These are phyloP conservation scores for Pythium rishiriense DNA, from an alignment of 352 stramenopile genomes.

Conservation along the genomic window DNA sequence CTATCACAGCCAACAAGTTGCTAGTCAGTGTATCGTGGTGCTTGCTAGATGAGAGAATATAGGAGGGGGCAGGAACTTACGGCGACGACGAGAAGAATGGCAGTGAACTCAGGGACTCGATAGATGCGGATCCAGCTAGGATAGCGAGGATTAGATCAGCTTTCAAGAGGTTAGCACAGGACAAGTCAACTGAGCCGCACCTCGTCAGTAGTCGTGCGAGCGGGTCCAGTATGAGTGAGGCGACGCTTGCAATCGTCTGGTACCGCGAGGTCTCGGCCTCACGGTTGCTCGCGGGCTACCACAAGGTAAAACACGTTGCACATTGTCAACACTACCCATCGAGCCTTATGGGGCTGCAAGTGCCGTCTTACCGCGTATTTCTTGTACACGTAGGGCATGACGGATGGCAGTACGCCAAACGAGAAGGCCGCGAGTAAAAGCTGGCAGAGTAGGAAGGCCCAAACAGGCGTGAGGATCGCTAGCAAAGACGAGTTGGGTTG, in stretches of 20 bases:
- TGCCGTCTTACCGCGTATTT: slow-evolving; percentile 50
- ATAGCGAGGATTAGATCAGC: too few relatives aligned
- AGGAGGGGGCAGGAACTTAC: slow-evolving; percentile 36
- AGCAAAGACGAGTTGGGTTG: slow-evolving; percentile 13
- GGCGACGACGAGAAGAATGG: slow-evolving; percentile 37
- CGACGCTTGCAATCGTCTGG: slow-evolving; percentile 57
- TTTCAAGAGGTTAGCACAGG: too few relatives aligned
- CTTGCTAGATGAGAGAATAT: too few relatives aligned
- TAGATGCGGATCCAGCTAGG: slow-evolving; percentile 50
- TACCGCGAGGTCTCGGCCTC: slow-evolving; percentile 45
- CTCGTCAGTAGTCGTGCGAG: slow-evolving; percentile 43
- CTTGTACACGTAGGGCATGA: slow-evolving; percentile 76
- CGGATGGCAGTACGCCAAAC: slow-evolving; percentile 63
- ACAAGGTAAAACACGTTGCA: neutral
- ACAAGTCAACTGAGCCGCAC: slow-evolving; percentile 18
- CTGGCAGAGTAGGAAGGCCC: slow-evolving; percentile 54
- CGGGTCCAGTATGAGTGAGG: slow-evolving; percentile 55
- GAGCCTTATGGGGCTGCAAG: neutral
- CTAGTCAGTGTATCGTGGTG: neutral
- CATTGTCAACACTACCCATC: too few relatives aligned
- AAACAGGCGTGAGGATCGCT: slow-evolving; percentile 41
- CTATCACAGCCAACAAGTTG: slow-evolving; percentile 21
- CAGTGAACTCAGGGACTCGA: slow-evolving; percentile 42
- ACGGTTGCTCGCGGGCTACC: slow-evolving; percentile 36
- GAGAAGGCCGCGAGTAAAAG: slow-evolving; percentile 57